Base-by-base conservation (phyloP, 2,329 filamentous ascomycete species). In the Metarhizium brunneum region DNA sequence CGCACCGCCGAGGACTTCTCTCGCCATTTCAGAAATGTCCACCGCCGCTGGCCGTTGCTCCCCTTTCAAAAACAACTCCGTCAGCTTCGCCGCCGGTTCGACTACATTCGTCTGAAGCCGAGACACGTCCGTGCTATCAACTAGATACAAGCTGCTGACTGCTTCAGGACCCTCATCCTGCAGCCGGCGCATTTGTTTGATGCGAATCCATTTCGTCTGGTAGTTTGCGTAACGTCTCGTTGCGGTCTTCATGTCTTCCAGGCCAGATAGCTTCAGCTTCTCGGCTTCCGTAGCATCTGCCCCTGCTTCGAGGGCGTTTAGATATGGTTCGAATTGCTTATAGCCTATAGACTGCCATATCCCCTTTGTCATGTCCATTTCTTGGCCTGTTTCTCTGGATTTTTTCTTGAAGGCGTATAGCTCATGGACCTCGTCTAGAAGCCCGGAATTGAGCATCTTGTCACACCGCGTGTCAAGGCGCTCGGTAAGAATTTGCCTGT, bases 271-370 rank as follows among this genome's bases (percentile, higher is more conserved):
- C 61, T 81, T 84, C 14, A 91, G 68, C 18, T 74, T 74, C 20
- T 80, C 76, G 1, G 88, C 70, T 4, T 80, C 74, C 57, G 51
- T 50, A 10, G 55, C 55, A 6, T 61, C 61, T 32, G 58, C 54
- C 0, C 61, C 61, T 36, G 68, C 58, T 60, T 71, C 63, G 14
- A 75, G 57, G 1, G 80, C 79, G 2, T 72, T 63, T 29, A 92
- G 73, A 64, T 91, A 96, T 0, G 82, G 78, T 56, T 88, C 80
- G 66, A 97, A 87, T 66, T 99, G 90, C 68, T 95, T 96, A 71
- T 91, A 96, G 1, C 94, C 94, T 59, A 99, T 99, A 1, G 92
- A 94, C 54, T 95, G 88, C 91, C 92, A 99, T 47, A 99, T 95
- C 0, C 94, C 95, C 54, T 85, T 84, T 1, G 82, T 88, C 60